Conservation (phyloP, 768 basidiomycete genomes). For the Mycena filopes region DNA sequence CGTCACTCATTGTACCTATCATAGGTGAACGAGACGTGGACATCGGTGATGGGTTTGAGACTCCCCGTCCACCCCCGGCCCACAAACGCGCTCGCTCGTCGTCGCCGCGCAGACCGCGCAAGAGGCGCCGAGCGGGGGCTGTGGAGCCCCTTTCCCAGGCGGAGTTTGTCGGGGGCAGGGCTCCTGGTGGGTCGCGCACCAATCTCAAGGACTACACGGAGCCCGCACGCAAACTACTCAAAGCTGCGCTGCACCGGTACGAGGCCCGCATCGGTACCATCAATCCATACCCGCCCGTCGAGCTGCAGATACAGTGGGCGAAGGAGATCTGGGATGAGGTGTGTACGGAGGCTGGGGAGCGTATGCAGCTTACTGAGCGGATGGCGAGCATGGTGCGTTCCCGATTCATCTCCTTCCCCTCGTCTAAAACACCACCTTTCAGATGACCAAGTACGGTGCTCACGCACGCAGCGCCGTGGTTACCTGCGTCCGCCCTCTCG, state of each 20-base stretch:
- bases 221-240: constrained; percentile 1
- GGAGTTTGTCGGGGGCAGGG: constrained; percentile 10
- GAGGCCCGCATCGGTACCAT: constrained; percentile 14
- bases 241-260: constrained; percentile 1
- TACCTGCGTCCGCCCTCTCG: constrained; percentile 4
- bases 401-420: neutral
- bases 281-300: neutral
- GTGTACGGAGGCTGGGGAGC: neutral
- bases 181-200: constrained; percentile 18
- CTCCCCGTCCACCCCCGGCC: neutral
- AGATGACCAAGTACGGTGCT: constrained; percentile 18
- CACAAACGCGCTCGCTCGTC: neutral
- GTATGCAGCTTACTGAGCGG: constrained; percentile 19
- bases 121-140: neutral
- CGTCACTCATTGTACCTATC: too few species aligned
- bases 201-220: constrained; percentile 10
- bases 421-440: neutral
- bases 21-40: neutral
- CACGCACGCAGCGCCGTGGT: constrained; percentile 17
- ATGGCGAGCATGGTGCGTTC: constrained; percentile 17
- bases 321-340: constrained; percentile 25
- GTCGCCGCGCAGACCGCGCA: neutral
- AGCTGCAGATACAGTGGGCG: constrained; percentile 8
- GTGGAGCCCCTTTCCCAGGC: constrained; percentile 1
- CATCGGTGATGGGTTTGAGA: neutral